Conservation (phyloP, 495 filamentous ascomycete species). For the Tuber melanosporum region DNA sequence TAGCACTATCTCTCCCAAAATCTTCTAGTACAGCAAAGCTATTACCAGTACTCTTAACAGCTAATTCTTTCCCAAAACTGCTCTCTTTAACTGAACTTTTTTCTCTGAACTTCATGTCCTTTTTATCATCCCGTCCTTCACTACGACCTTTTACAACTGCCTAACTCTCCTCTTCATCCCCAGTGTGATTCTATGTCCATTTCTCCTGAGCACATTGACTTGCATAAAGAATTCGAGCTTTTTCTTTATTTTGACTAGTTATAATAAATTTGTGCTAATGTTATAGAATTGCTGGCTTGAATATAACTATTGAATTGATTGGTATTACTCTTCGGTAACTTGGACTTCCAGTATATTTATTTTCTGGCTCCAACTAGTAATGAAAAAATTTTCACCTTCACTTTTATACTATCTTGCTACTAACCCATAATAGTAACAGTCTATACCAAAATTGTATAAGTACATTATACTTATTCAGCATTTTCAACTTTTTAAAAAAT, state of each 20-base stretch:
- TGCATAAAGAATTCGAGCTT: background rate
- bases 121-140: background rate
- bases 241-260: background rate
- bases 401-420: background rate
- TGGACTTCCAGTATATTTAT: too few relatives aligned
- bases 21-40: background rate
- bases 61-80: background rate
- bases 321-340: too few relatives aligned
- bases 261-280: background rate
- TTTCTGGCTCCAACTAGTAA: background rate
- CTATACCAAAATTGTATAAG: background rate
- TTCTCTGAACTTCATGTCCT: background rate
- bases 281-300: background rate
- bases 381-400: background rate
- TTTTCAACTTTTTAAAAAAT: background rate
- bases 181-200: background rate
- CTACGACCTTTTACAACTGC: background rate
- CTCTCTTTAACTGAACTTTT: background rate
- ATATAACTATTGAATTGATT: background rate
- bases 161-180: background rate
- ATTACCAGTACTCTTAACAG: background rate
- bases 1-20: background rate
- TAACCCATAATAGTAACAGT: background rate
- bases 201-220: background rate
- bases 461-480: background rate